Conservation (phyloP, 2,329 filamentous ascomycete species). For the Xylariaceae sp. region DNA sequence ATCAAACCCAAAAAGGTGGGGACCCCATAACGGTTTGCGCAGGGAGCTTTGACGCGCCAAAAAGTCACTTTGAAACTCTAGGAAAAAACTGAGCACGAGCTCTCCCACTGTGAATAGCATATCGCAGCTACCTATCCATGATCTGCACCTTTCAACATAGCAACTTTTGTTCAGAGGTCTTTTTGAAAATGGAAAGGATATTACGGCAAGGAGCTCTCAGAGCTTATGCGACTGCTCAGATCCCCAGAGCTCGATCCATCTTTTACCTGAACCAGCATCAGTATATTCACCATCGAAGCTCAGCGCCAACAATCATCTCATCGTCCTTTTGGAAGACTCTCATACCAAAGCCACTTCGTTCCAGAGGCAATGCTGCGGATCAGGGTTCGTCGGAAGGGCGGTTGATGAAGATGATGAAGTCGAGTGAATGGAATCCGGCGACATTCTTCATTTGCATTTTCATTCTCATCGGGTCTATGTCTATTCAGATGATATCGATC, state of each 20-base stretch:
- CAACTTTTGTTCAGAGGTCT: neutral
- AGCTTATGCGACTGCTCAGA: slow-evolving; percentile 12
- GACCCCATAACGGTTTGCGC: too few relatives aligned
- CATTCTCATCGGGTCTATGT: slow-evolving; percentile 86
- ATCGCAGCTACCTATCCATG: neutral
- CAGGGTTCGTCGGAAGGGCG: slow-evolving; percentile 18
- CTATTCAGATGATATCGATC: slow-evolving; percentile 83
- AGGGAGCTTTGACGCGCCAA: too few relatives aligned
- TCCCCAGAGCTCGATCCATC: slow-evolving; percentile 1
- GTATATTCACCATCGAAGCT: slow-evolving; percentile 30
- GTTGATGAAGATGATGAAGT: slow-evolving; percentile 38
- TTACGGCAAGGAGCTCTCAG: slow-evolving; percentile 19
- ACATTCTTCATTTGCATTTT: slow-evolving; percentile 80
- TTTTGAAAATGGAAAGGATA: slow-evolving; percentile 16
- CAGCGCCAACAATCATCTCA: slow-evolving; percentile 49
- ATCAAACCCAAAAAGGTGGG: too few relatives aligned
- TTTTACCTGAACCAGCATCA: slow-evolving; percentile 13
- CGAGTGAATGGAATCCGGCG: slow-evolving; percentile 71
- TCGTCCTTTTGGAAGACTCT: slow-evolving; percentile 64
- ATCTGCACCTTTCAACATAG: neutral
- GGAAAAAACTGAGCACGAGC: neutral
- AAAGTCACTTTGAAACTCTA: too few relatives aligned
- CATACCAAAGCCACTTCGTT: slow-evolving; percentile 62
- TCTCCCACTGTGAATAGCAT: neutral
- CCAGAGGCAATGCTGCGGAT: slow-evolving; percentile 33